A percentile compares a stretch with the other conserved stretches of the same genome.
Conservation (phyloP, 164 flowering plant species). For the Cinnamomum chago region DNA sequence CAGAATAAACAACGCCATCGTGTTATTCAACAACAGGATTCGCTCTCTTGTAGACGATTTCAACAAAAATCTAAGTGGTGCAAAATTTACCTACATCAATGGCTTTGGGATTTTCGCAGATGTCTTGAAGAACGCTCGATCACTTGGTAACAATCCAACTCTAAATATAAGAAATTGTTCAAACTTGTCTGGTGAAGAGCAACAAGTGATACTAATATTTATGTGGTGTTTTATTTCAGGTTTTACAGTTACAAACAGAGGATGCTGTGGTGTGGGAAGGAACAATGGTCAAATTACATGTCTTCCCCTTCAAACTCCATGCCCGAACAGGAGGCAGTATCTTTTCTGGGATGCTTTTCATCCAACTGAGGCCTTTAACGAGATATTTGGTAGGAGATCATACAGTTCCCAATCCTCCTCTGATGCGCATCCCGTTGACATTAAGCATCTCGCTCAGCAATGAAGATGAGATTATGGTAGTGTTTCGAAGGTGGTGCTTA, state of each 20-base stretch:
- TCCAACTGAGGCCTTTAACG: constrained; percentile 66
- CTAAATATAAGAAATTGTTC: background rate
- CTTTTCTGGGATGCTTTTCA: constrained; percentile 91
- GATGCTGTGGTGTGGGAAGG: constrained; percentile 92
- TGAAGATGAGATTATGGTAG: constrained; percentile 17
- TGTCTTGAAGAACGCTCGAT: constrained; percentile 35
- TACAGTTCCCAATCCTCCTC: constrained; percentile 45
- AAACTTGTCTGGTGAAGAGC: background rate
- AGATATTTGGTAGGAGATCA: constrained; percentile 51
- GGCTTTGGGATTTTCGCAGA: constrained; percentile 61
- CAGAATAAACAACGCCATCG: constrained; percentile 46
- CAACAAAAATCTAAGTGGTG: constrained; percentile 49
- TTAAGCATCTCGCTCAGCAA: constrained; percentile 55
- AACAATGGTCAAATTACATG: constrained; percentile 92
- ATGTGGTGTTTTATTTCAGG: constrained; percentile 34
- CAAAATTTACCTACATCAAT: constrained; percentile 40
- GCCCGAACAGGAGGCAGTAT: constrained; percentile 52
- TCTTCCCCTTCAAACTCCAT: constrained; percentile 66
- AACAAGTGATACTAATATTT: background rate
- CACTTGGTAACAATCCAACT: constrained; percentile 27
- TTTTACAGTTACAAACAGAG: constrained; percentile 53
- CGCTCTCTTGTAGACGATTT: constrained; percentile 35
- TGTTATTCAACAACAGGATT: constrained; percentile 47
- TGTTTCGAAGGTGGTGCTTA: too few species aligned
- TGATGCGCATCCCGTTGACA: constrained; percentile 66